phyloP scores from a whole-genome alignment of 2,329 filamentous ascomycete species.

The Talaromyces sp. region DNA sequence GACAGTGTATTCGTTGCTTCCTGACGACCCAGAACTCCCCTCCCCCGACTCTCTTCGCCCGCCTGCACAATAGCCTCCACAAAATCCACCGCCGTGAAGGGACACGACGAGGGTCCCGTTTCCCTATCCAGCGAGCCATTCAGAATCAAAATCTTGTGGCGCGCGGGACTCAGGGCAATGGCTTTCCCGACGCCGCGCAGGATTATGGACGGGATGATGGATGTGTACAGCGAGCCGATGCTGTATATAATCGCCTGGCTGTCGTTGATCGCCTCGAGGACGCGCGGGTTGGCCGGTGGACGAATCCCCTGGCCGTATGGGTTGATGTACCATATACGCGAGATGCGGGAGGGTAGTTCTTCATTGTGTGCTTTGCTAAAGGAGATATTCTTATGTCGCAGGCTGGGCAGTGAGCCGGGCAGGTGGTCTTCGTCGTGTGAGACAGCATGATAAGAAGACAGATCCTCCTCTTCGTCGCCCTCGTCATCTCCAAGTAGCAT shows the following conservation, averaged over 20 bases:
- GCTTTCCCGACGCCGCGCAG: conserved; percentile 68
- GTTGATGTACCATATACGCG: conserved; percentile 93
- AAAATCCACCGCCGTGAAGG: conserved; percentile 75
- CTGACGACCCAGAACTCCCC: conserved; percentile 14
- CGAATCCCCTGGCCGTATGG: conserved; percentile 96
- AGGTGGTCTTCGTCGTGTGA: conserved; percentile 42
- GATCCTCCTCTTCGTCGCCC: conserved; percentile 19
- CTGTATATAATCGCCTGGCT: conserved; percentile 76
- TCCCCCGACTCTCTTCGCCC: conserved; percentile 60
- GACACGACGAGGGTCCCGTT: conserved; percentile 62
- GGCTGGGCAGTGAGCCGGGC: conserved; percentile 65
- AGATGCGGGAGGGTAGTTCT: conserved; percentile 71
- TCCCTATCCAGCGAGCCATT: conserved; percentile 83
- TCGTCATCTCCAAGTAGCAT: conserved; percentile 32
- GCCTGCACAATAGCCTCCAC: conserved; percentile 72
- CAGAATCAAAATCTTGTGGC: conserved; percentile 74
- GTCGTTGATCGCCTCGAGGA: conserved; percentile 60
- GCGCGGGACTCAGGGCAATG: conserved; percentile 46
- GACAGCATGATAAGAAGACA: conserved; percentile 27
- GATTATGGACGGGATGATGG: conserved; percentile 75
- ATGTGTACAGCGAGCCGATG: conserved; percentile 91
- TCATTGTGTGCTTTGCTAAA: conserved; percentile 78
- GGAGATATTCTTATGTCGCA: conserved; percentile 73
- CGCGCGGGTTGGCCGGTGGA: conserved; percentile 75
- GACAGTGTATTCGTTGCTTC: conserved; percentile 4